Conservation (phyloP, 2,329 filamentous ascomycete genomes). For the Fusarium sp. region DNA sequence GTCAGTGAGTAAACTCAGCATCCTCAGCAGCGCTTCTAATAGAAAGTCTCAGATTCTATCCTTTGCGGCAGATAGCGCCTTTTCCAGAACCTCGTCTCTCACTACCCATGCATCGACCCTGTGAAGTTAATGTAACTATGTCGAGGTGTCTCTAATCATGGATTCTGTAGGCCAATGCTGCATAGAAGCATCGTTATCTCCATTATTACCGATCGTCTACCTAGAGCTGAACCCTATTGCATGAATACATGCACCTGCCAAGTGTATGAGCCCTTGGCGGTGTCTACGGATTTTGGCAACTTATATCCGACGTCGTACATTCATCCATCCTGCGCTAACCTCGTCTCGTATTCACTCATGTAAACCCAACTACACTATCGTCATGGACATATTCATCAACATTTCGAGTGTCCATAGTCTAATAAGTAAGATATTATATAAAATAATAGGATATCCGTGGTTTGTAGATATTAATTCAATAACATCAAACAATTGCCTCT, state of each 20-base stretch:
- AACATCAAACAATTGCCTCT: not conserved
- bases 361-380: not conserved
- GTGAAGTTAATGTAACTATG: too few relatives aligned
- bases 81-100: not conserved
- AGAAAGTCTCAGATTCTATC: not conserved
- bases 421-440: not conserved
- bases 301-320: constrained; percentile 6
- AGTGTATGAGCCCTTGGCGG: not conserved
- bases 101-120: not conserved
- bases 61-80: not conserved
- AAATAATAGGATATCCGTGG: not conserved
- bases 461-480: accelerated
- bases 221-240: too few relatives aligned
- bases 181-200: not conserved
- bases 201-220: not conserved
- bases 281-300: constrained; percentile 2
- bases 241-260: not conserved
- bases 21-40: not conserved
- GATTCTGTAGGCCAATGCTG: accelerated
- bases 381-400: not conserved
- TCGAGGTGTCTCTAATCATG: not conserved
- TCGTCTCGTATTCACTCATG: constrained; percentile 5
- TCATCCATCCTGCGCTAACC: not conserved
- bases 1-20: not conserved
- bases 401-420: not conserved